phyloP scores from a whole-genome alignment of 2,329 filamentous ascomycete species.

The Apiospora arundinis region DNA sequence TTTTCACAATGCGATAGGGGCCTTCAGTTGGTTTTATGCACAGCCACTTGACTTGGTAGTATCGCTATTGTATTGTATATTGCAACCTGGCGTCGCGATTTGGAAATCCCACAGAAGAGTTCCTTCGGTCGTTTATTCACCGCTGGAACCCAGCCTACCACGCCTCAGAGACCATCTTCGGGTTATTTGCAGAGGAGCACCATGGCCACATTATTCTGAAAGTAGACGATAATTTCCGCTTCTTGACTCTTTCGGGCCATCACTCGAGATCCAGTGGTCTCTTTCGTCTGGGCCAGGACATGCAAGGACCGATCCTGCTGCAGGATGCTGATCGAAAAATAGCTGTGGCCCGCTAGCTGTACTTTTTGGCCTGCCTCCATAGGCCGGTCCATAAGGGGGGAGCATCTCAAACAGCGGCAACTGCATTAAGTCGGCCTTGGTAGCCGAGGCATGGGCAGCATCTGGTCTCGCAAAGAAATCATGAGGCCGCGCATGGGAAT shows the following conservation, averaged over 20 bases:
- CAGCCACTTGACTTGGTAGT: not conserved
- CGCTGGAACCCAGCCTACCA: not conserved
- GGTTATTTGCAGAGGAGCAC: not conserved
- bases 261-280: not conserved
- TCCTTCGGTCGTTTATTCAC: not conserved
- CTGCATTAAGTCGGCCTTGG: not conserved
- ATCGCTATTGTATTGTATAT: not conserved
- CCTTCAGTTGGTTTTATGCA: not conserved
- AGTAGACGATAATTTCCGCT: not conserved
- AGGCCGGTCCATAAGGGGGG: not conserved
- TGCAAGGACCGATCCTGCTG: not conserved
- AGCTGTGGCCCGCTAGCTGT: constrained; percentile 3
- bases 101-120: not conserved
- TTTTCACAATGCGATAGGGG: not conserved
- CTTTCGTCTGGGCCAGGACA: not conserved
- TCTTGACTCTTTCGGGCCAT: not conserved
- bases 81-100: not conserved
- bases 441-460: not conserved
- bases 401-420: not conserved
- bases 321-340: not conserved
- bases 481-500: not conserved
- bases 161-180: not conserved
- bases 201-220: not conserved
- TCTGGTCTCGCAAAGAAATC: not conserved
- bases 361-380: not conserved